These are phyloP conservation scores for Earliella scabrosa DNA, from an alignment of 1,284 basidiomycete genomes.

Conservation along the genomic window DNA sequence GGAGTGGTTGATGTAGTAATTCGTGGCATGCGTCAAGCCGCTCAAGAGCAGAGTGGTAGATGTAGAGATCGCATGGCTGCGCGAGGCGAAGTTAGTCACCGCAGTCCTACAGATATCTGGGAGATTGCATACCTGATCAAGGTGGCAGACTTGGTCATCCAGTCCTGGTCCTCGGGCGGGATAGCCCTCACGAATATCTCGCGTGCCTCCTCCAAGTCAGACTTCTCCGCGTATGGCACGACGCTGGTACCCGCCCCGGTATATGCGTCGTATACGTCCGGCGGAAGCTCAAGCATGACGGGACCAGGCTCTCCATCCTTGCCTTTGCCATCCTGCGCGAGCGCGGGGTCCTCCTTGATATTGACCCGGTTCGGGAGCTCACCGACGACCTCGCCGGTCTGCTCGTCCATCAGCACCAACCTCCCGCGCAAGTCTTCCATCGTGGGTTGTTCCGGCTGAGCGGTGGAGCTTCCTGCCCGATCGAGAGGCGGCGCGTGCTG, in stretches of 20 bases:
- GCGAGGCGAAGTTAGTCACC: not conserved
- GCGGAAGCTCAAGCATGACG: slow-evolving; percentile 74
- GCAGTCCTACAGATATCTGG: slow-evolving; percentile 3
- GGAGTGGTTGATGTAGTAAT: slow-evolving; percentile 65
- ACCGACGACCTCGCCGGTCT: slow-evolving; percentile 75
- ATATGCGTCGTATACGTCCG: slow-evolving; percentile 36
- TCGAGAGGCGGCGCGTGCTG: not conserved
- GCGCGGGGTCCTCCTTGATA: slow-evolving; percentile 60
- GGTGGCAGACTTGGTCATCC: slow-evolving; percentile 73
- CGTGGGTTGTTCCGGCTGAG: not conserved
- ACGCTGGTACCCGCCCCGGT: slow-evolving; percentile 29
- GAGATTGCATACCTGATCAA: slow-evolving; percentile 72
- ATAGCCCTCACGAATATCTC: slow-evolving; percentile 62
- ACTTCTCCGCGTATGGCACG: slow-evolving; percentile 25
- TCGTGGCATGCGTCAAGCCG: slow-evolving; percentile 66
- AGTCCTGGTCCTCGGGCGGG: slow-evolving; percentile 73
- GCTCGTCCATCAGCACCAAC: slow-evolving; percentile 76
- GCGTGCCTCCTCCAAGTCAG: slow-evolving; percentile 47
- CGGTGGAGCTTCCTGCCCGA: too few relatives aligned
- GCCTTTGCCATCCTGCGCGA: slow-evolving; percentile 25
- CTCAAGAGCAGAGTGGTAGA: slow-evolving; percentile 67
- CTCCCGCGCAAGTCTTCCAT: slow-evolving; percentile 60
- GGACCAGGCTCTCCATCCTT: slow-evolving; percentile 45
- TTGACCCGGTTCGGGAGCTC: slow-evolving; percentile 65
- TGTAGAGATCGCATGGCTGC: slow-evolving; percentile 69